Percentiles rank a stretch among this genome's conserved stretches.
phyloP scores from a whole-genome alignment of 169 alveolate genomes.

The Cryptosporidium ryanae region DNA sequence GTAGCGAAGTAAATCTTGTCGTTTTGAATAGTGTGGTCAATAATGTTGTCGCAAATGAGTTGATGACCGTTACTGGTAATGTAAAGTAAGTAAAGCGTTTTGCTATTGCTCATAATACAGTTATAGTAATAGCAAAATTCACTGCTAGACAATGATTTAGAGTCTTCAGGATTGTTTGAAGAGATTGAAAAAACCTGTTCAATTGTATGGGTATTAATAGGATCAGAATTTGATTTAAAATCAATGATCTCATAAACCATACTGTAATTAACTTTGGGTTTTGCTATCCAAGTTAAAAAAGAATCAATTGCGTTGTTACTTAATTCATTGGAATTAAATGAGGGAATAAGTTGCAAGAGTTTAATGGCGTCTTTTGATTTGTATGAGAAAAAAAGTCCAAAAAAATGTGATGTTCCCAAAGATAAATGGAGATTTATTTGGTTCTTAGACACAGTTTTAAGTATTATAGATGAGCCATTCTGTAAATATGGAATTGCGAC shows the following conservation, averaged over 20 bases:
- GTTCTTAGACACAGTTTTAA: conserved; percentile 19
- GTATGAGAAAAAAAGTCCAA: conserved; percentile 46
- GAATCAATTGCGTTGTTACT: background rate
- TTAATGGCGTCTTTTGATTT: conserved; percentile 14
- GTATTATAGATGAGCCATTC: background rate
- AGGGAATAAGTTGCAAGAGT: conserved; percentile 29
- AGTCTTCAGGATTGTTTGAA: background rate
- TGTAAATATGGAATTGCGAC: conserved; percentile 38
- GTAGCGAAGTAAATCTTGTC: conserved; percentile 50
- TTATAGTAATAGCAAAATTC: background rate
- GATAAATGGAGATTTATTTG: conserved; percentile 1
- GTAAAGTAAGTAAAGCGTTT: background rate
- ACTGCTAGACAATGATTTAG: background rate
- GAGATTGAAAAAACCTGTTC: conserved; percentile 9
- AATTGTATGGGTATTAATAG: background rate
- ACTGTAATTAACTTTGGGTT: conserved; percentile 1
- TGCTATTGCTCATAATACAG: conserved; percentile 20
- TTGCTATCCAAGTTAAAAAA: conserved; percentile 20
- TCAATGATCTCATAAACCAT: conserved; percentile 9
- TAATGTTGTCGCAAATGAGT: conserved; percentile 17
- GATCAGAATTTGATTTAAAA: background rate
- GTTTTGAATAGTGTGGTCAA: conserved; percentile 40
- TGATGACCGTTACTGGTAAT: conserved; percentile 51
- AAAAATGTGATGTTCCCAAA: background rate
- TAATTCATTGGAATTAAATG: background rate